phyloP scores from a whole-genome alignment of 2,329 filamentous ascomycete genomes.

The Podosphaera fusca region DNA sequence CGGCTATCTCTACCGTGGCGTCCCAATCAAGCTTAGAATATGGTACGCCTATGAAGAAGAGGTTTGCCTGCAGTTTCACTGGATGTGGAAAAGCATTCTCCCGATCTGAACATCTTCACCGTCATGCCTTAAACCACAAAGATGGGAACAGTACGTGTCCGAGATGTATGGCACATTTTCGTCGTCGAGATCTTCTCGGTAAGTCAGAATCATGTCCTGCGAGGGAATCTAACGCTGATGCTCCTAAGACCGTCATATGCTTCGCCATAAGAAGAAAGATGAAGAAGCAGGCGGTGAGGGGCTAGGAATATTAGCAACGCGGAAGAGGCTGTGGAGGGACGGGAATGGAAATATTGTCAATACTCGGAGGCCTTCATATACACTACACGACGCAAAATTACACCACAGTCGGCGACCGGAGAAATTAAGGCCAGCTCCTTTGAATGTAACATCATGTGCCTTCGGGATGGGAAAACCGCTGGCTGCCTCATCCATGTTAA shows the following conservation, averaged over 20 bases:
- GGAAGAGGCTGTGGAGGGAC: slow-evolving; percentile 27
- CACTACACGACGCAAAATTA: slow-evolving; percentile 11
- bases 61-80: slow-evolving; percentile 19
- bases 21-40: slow-evolving; percentile 7
- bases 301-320: slow-evolving; percentile 22
- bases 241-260: slow-evolving; percentile 27
- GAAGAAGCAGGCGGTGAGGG: slow-evolving; percentile 25
- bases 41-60: slow-evolving; percentile 12
- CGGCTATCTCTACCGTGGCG: slow-evolving; percentile 1
- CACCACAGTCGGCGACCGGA: slow-evolving; percentile 8
- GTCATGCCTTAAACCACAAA: slow-evolving; percentile 27
- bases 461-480: slow-evolving; percentile 1
- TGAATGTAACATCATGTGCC: neutral
- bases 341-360: slow-evolving; percentile 23
- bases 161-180: slow-evolving; percentile 31
- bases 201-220: slow-evolving; percentile 10
- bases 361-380: slow-evolving; percentile 17
- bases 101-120: slow-evolving; percentile 26
- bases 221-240: neutral
- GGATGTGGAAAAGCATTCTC: slow-evolving; percentile 25
- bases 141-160: slow-evolving; percentile 26
- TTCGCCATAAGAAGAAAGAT: slow-evolving; percentile 23
- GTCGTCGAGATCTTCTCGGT: slow-evolving; percentile 30
- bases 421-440: slow-evolving; percentile 3
- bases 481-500: slow-evolving; percentile 5